Evolutionary conservation across 2,329 filamentous ascomycete genomes (phyloP).

Genomic region (Colletotrichum chlorophyti): DNA sequence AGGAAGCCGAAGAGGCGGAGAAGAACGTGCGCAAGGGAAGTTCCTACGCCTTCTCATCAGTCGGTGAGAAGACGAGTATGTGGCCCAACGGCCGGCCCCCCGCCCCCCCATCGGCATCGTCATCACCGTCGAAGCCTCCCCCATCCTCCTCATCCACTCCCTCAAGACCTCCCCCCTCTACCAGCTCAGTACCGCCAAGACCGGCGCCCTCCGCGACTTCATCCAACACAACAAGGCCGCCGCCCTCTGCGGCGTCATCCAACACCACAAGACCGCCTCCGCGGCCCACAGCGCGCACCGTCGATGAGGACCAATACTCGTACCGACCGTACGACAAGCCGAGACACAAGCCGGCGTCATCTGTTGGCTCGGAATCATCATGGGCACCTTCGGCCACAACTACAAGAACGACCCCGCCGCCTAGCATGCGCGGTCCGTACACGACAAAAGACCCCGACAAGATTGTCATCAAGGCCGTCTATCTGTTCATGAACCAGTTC

Average conservation of each 20-base stretch:
- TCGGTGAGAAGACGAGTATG: conserved; percentile 73
- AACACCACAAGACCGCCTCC: conserved; percentile 45
- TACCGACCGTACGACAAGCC: conserved; percentile 80
- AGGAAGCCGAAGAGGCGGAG: conserved; percentile 35
- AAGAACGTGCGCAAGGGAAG: conserved; percentile 49
- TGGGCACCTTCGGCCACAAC: conserved; percentile 88
- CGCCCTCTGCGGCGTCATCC: conserved; percentile 28
- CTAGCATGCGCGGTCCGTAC: conserved; percentile 79
- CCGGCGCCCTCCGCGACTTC: conserved; percentile 35
- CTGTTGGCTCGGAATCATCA: conserved; percentile 79
- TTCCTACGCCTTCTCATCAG: conserved; percentile 68
- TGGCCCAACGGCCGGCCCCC: conserved; percentile 70
- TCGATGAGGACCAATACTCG: conserved; percentile 72
- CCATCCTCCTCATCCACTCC: conserved; percentile 29
- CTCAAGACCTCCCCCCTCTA: conserved; percentile 30
- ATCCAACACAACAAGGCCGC: too few relatives aligned
- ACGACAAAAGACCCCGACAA: conserved; percentile 92
- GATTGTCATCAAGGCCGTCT: conserved; percentile 93
- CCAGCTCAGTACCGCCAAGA: conserved; percentile 27
- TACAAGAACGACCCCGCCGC: conserved; percentile 81
- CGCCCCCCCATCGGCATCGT: conserved; percentile 39
- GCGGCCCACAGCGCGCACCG: conserved; percentile 61
- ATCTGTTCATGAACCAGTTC: conserved; percentile 89
- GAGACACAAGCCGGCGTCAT: conserved; percentile 69
- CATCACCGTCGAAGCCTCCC: conserved; percentile 44